Evolutionary conservation across 768 basidiomycete genomes (phyloP).

Genomic region (Gloeophyllum trabeum): DNA sequence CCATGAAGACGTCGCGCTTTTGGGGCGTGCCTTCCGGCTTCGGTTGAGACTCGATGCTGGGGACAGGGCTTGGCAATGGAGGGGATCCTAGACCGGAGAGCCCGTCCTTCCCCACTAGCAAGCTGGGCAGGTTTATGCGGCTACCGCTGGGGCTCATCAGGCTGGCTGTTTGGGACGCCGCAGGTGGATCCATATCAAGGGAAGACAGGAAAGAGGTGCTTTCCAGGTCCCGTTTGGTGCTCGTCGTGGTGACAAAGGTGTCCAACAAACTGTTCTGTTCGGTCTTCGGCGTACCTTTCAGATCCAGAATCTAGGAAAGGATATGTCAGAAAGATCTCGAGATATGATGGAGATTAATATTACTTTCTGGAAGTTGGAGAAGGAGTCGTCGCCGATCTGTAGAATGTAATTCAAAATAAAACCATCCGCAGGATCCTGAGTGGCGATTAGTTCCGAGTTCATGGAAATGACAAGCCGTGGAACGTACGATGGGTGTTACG

Average conservation of each 20-base stretch:
- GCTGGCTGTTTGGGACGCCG: conserved; percentile 33
- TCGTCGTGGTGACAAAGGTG: conserved; percentile 85
- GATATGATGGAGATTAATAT: not conserved
- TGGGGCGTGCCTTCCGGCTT: conserved; percentile 30
- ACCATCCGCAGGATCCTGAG: conserved; percentile 80
- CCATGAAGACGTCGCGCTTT: conserved; percentile 78
- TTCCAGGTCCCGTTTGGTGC: conserved; percentile 81
- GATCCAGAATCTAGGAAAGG: conserved; percentile 66
- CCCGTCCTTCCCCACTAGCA: conserved; percentile 37
- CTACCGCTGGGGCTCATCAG: conserved; percentile 58
- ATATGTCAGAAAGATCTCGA: not conserved
- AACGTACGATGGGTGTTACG: conserved; percentile 77
- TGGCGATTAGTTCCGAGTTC: not conserved
- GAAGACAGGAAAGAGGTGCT: conserved; percentile 87
- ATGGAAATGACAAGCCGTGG: not conserved
- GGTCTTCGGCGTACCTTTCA: conserved; percentile 82
- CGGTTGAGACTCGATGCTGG: conserved; percentile 39
- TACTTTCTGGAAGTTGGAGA: conserved; percentile 98
- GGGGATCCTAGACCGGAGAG: conserved; percentile 52
- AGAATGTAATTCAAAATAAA: conserved; percentile 95
- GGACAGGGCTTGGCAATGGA: conserved; percentile 50
- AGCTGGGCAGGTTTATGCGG: conserved; percentile 33
- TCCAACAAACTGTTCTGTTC: conserved; percentile 89
- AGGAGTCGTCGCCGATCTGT: conserved; percentile 88
- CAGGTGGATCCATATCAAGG: conserved; percentile 90